Conservation (phyloP, 2,329 filamentous ascomycete species). For the Anthostomella pinea region DNA sequence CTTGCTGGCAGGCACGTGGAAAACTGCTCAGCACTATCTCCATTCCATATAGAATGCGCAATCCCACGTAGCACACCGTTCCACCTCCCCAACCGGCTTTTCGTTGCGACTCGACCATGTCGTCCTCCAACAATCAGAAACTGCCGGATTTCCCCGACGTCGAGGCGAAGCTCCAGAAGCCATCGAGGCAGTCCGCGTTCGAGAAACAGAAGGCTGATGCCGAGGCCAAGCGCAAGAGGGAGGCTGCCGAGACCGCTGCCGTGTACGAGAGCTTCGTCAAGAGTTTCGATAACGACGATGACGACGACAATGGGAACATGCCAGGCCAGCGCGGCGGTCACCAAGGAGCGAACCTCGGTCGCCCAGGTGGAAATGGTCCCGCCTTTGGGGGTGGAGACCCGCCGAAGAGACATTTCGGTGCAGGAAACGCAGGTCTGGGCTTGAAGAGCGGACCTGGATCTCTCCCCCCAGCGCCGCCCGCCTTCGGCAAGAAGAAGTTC, state of each 20-base stretch:
- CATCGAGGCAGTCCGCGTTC: conserved; percentile 81
- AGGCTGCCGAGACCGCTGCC: conserved; percentile 82
- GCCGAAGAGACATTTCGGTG: conserved; percentile 64
- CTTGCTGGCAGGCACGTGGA: too few relatives aligned
- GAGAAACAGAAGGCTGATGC: conserved; percentile 86
- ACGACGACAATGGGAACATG: conserved; percentile 19
- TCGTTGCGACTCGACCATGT: conserved; percentile 35
- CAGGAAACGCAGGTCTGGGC: conserved; percentile 46
- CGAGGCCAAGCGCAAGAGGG: conserved; percentile 80
- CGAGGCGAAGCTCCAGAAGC: conserved; percentile 73
- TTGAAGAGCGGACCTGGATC: conserved; percentile 62
- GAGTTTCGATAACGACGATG: conserved; percentile 62
- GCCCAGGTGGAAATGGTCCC: conserved; percentile 24
- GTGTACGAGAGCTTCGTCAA: conserved; percentile 87
- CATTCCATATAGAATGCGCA: too few relatives aligned
- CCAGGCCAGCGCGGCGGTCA: conserved; percentile 17
- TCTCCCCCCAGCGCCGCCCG: conserved; percentile 50
- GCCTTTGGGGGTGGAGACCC: conserved; percentile 32
- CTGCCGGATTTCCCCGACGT: conserved; percentile 65
- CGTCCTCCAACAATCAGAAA: conserved; percentile 43
- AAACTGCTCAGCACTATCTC: too few relatives aligned
- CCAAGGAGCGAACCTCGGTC: conserved; percentile 19
- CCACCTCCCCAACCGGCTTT: too few relatives aligned
- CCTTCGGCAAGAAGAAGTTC: conserved; percentile 51
- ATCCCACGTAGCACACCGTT: too few relatives aligned